Conservation (phyloP, 768 basidiomycete species). For the Collybiopsis confluens region DNA sequence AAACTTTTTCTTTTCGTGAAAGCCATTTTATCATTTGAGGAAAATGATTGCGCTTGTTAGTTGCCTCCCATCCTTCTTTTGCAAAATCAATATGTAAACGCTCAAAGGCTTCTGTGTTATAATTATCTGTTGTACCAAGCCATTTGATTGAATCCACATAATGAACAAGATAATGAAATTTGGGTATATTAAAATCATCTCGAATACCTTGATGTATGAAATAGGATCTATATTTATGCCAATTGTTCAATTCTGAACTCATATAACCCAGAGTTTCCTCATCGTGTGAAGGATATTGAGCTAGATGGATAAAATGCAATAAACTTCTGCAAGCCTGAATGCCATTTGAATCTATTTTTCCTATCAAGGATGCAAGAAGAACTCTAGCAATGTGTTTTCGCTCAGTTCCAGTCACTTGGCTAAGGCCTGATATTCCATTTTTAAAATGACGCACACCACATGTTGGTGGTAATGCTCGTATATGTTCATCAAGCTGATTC, state of each 20-base stretch:
- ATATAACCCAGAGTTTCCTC: conserved; percentile 14
- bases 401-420: no score
- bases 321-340: conserved; percentile 13
- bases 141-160: conserved; percentile 15
- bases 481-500: no score
- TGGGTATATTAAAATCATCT: conserved; percentile 30
- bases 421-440: no score
- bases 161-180: conserved; percentile 24
- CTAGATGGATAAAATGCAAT: conserved; percentile 22
- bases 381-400: no score
- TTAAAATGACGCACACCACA: no score
- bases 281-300: conserved; percentile 12
- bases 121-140: no score
- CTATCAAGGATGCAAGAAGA: no score
- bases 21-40: not conserved
- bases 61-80: no score
- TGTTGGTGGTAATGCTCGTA: no score
- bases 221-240: conserved; percentile 22
- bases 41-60: not conserved
- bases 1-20: not conserved
- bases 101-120: no score
- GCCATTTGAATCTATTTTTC: no score
- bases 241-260: conserved; percentile 14
- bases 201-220: conserved; percentile 20
- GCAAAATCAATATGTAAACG: no score